Evolutionary conservation across 108 stramenopile species (phyloP), one percentile per base, ranked within the genome.

Genomic region (Schizochytrium sp.): DNA sequence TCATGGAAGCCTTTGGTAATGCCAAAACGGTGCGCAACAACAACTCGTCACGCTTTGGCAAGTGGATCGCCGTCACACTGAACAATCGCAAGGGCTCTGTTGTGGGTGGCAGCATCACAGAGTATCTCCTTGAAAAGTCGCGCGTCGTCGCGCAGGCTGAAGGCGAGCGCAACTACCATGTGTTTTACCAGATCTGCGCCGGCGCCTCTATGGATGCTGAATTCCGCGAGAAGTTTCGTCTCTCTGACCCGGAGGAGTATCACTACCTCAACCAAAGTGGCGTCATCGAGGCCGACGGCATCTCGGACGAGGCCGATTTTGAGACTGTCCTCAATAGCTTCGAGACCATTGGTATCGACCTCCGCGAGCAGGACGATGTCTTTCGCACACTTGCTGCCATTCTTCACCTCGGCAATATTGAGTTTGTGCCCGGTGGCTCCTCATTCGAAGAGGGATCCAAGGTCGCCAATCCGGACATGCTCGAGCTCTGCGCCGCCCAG

Each of bases 1-100:
- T 99, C 51, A 89, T 99, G 87, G 99, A 99, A 93, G 97, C 98
- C 29, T 99, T 99, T 92, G 99, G 99, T n/a, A 99, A 99, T 91
- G 99, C 99, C 91, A 96, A 97, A 88, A 99, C 99, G 10, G 93
- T 99, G 25, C 92, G 98, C 63, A 99, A 99, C 94, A 98, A 99
- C 94, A 99, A 99, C 96, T 98, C 97, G 14, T 98, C 97, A 8
- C 97, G 99, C 43, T 99, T 99, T 91, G 99, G 99, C 47, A 99
- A 99, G 95, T 97, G 97, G 93, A 98, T 98, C 91, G 91, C 89
- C 87, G 91, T 94, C 25, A 47, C 45, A 6, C 87, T 93, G 60
- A 93, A 93, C 72, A 92, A 93, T 53, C 28, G 88, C 58, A 60
- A 58, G 69, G 93, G 92, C 43, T n/a, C 57, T 47, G 91, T 94